These are phyloP conservation scores for Ustilaginoidea virens DNA, from an alignment of 2,329 filamentous ascomycete genomes.

Conservation along the genomic window DNA sequence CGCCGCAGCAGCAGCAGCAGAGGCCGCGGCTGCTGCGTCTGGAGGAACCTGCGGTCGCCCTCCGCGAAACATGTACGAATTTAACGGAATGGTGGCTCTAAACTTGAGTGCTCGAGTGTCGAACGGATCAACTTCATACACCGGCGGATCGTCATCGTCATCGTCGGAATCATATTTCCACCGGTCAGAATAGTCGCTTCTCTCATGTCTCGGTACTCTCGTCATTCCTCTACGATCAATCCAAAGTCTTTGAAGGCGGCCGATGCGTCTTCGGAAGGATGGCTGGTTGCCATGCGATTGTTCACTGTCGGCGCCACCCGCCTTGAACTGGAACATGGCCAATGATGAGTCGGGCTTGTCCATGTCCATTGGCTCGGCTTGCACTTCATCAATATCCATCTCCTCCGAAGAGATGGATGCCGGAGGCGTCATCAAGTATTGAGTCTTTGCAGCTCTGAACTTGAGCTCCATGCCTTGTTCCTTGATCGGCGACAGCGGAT, in stretches of 20 bases:
- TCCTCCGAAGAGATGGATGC: constrained; percentile 38
- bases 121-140: constrained; percentile 63
- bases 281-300: constrained; percentile 31
- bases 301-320: constrained; percentile 22
- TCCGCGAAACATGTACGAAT: constrained; percentile 24
- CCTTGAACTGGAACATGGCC: constrained; percentile 31
- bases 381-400: constrained; percentile 39
- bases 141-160: constrained; percentile 62
- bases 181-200: constrained; percentile 39
- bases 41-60: constrained; percentile 19
- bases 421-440: constrained; percentile 53
- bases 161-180: constrained; percentile 86
- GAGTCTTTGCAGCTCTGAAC: constrained; percentile 58
- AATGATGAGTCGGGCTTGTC: constrained; percentile 15
- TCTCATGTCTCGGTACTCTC: constrained; percentile 27
- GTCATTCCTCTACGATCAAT: constrained; percentile 66
- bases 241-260: constrained; percentile 71
- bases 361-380: constrained; percentile 25
- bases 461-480: constrained; percentile 45
- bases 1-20: constrained; percentile 11
- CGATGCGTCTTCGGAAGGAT: constrained; percentile 69
- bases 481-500: constrained; percentile 65
- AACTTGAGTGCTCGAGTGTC: constrained; percentile 44
- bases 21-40: constrained; percentile 12
- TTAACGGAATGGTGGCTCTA: constrained; percentile 40